Base-by-base conservation (phyloP, 768 basidiomycete genomes). In the Phaeotremella fagi region DNA sequence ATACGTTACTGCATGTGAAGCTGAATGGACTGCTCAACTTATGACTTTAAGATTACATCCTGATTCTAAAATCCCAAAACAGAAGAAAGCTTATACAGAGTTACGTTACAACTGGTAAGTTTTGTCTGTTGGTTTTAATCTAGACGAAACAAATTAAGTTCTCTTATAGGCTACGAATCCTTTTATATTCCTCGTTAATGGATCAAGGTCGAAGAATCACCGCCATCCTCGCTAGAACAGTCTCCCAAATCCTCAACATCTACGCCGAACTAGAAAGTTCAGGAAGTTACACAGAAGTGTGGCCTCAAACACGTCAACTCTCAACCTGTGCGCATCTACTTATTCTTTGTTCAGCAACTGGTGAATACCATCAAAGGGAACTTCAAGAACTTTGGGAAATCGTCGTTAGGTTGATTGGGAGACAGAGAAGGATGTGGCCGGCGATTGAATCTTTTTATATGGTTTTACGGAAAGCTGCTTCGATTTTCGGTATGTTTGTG, bases 251-350 rank as follows among this genome's bases (percentile, higher is more conserved):
- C 27, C 46, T 55, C 27, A 38, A 55, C 36, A 55, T 28, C 37
- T 44, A 55, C 26, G 23, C 37, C 18, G 52, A 55, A 24, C 41
- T 44, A 5, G 48, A 46, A 12, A 41, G 24, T 12, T 42, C 49
- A 15, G 54, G 48, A n/a, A 41, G 45, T 31, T 45, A 45, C 4
- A 29, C 42, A 20, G 38, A 41, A 14, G 49, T 48, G 5, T 50
- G 48, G 54, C 54, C 54, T 26, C 48, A 56, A 22, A 25, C 50
- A 41, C 45, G 45, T 25, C 48, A 41, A 7, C 43, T 56, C 48
- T 50, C 42, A 25, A 37, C 35, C 2, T 56, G 54, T 29, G 48
- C 38, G 3, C 48, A 50, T 33, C 36, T 56, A 38, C 18, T 55
- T 14, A 35, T 56, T 11, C 33, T 50, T 4, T 45, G 47, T 22